phyloP scores from a whole-genome alignment of 345 rosid genomes.

The Lepidium aucheri region DNA sequence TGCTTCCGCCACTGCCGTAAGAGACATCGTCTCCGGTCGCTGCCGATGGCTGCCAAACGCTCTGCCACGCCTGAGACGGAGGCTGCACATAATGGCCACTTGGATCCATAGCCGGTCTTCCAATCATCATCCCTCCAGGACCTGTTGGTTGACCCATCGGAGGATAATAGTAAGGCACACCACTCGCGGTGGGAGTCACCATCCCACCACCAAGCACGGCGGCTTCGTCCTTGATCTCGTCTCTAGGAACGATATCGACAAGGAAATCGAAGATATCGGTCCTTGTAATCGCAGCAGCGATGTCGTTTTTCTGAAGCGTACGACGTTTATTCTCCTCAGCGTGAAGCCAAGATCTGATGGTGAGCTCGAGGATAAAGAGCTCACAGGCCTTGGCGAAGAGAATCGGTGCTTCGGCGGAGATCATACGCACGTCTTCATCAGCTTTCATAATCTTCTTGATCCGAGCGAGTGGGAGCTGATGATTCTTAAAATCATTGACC shows the following conservation, averaged over 20 bases:
- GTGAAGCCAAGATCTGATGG: constrained; percentile 95
- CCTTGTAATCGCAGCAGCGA: constrained; percentile 86
- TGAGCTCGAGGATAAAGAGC: constrained; percentile 88
- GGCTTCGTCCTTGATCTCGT: constrained; percentile 80
- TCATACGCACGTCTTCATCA: constrained; percentile 97
- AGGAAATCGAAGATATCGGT: constrained; percentile 89
- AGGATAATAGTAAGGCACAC: constrained; percentile 79
- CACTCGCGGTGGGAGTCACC: constrained; percentile 63
- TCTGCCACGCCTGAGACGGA: constrained; percentile 96
- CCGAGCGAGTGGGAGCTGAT: constrained; percentile 88
- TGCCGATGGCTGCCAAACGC: constrained; percentile 73
- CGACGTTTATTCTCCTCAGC: constrained; percentile 93
- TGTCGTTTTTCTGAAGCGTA: constrained; percentile 90
- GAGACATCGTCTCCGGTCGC: constrained; percentile 57
- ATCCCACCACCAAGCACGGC: constrained; percentile 43
- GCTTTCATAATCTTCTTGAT: constrained; percentile 99
- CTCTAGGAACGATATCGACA: constrained; percentile 85
- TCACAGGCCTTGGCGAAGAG: constrained; percentile 92
- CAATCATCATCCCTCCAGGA: constrained; percentile 88
- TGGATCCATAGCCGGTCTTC: constrained; percentile 79
- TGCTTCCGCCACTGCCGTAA: constrained; percentile 56
- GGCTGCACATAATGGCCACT: constrained; percentile 65
- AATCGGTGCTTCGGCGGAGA: constrained; percentile 94
- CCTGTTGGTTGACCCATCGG: constrained; percentile 75
- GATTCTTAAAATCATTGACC: constrained; percentile 90